Evolutionary conservation across 441 rosid genomes (phyloP).

Genomic region (Dalechampia spathulata): DNA sequence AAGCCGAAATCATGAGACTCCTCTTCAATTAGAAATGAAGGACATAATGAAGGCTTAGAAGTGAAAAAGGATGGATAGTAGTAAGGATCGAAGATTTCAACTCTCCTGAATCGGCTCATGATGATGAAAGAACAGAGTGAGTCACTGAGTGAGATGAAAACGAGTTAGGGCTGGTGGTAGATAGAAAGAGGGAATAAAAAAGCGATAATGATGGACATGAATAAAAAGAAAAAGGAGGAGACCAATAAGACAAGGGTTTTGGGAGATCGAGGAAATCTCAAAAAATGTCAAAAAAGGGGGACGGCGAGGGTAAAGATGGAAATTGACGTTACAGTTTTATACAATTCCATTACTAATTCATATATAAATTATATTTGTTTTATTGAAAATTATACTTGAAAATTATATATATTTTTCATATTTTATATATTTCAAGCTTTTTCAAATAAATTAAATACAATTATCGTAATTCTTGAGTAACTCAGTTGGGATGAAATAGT

Average conservation of each 20-base stretch:
- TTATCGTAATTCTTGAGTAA: too few species aligned
- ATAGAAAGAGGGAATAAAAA: background rate
- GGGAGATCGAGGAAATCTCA: slow-evolving; percentile 23
- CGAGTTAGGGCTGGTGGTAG: slow-evolving; percentile 7
- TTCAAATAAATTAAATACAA: too few species aligned
- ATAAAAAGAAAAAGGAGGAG: slow-evolving; percentile 13
- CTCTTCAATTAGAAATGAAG: slow-evolving; percentile 33
- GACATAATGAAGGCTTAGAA: slow-evolving; percentile 29
- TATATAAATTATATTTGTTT: too few species aligned
- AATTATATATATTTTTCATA: too few species aligned
- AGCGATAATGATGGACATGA: background rate
- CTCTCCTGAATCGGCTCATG: slow-evolving; percentile 57
- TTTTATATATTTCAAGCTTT: too few species aligned
- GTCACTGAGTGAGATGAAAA: slow-evolving; percentile 11
- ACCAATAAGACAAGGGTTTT: slow-evolving; percentile 40
- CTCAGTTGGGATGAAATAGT: too few species aligned
- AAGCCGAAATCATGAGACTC: slow-evolving; percentile 28
- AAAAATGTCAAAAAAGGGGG: slow-evolving; percentile 25
- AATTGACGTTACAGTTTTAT: too few species aligned
- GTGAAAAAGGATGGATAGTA: slow-evolving; percentile 36
- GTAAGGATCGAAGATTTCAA: slow-evolving; percentile 56
- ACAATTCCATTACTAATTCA: too few species aligned
- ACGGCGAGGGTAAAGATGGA: slow-evolving; percentile 31
- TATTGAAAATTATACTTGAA: too few species aligned
- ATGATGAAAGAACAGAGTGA: slow-evolving; percentile 23